Evolutionary conservation across 305 asterid species (phyloP).

Genomic region (Fraxinus floribunda): DNA sequence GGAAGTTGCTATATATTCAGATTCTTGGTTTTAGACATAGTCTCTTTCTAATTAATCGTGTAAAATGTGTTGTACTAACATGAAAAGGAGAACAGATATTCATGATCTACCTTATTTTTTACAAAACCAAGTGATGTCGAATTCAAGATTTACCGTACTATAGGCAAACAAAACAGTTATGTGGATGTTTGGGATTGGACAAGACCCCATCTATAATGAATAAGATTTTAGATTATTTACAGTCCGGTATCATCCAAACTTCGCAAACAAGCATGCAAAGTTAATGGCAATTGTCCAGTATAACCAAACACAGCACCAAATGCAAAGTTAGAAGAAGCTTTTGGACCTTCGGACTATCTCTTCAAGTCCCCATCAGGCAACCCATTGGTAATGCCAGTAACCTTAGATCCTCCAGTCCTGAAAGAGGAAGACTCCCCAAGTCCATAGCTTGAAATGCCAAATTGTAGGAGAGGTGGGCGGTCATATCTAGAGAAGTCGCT

Average conservation of each 20-base stretch:
- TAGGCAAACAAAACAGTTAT: not conserved
- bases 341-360: not conserved
- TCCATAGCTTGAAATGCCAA: slow-evolving; percentile 42
- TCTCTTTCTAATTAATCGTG: not conserved
- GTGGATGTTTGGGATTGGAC: not conserved
- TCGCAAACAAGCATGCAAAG: not conserved
- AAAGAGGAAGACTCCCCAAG: not conserved
- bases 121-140: not conserved
- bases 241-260: not conserved
- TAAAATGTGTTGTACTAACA: not conserved
- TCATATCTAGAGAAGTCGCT: slow-evolving; percentile 42
- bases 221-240: not conserved
- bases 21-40: not conserved
- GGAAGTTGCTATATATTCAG: not conserved
- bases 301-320: not conserved
- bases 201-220: not conserved
- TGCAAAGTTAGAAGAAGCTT: not conserved
- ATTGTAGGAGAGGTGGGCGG: slow-evolving; percentile 34
- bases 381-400: not conserved
- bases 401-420: not conserved
- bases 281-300: too few species aligned
- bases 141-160: not conserved
- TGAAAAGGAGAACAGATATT: not conserved
- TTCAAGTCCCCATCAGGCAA: not conserved
- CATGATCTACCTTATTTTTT: not conserved